These are phyloP conservation scores for Trichophyton equinum DNA, from an alignment of 2,329 filamentous ascomycete genomes.

Conservation along the genomic window DNA sequence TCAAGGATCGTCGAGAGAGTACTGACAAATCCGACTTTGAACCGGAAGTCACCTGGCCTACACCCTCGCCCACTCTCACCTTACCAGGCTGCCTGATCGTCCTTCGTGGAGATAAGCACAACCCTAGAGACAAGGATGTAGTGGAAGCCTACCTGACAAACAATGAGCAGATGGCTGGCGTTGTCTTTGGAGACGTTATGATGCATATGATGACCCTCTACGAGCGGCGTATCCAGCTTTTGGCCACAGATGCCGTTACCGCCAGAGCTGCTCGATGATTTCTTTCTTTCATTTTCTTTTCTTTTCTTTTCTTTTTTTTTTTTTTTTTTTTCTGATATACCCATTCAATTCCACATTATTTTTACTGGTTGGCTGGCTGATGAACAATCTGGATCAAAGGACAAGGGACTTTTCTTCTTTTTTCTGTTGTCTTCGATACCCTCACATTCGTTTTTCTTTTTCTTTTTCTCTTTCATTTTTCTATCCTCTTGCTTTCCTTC, in stretches of 20 bases:
- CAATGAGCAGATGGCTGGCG: constrained; percentile 54
- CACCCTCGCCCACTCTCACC: constrained; percentile 54
- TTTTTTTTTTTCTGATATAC: background rate
- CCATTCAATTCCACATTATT: background rate
- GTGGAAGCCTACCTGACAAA: constrained; percentile 56
- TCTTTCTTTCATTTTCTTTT: background rate
- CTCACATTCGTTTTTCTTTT: no score
- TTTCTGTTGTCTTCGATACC: no score
- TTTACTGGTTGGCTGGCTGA: background rate
- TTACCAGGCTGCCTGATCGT: constrained; percentile 59
- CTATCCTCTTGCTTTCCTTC: background rate
- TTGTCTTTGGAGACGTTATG: constrained; percentile 71
- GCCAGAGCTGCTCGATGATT: constrained; percentile 16
- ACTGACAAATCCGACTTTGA: background rate
- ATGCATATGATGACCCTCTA: constrained; percentile 74
- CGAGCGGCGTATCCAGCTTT: constrained; percentile 53
- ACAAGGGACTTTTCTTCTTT: no score
- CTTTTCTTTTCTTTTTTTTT: background rate
- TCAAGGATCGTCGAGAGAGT: constrained; percentile 7
- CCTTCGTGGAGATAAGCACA: constrained; percentile 37
- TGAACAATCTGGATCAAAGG: background rate
- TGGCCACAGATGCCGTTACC: constrained; percentile 58
- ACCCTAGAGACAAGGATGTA: constrained; percentile 39
- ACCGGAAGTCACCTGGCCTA: constrained; percentile 41
- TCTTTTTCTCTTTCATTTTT: background rate